A percentile compares a stretch with the other conserved stretches of the same genome.
Evolutionary conservation across 441 rosid species (phyloP).

Genomic region (Sinapis alba): DNA sequence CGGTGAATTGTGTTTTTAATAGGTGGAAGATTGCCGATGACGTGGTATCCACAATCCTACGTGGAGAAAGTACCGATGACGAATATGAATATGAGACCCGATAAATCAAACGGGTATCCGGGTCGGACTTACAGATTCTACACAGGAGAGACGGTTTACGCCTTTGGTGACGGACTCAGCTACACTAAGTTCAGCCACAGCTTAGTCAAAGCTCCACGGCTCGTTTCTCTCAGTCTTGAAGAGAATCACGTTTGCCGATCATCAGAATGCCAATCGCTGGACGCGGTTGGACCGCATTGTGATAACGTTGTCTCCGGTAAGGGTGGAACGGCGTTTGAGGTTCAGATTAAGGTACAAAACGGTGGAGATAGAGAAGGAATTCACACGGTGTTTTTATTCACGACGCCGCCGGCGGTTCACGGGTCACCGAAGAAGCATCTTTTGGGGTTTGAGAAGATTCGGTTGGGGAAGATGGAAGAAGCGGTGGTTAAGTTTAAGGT

Average conservation of each 20-base stretch:
- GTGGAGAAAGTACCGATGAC: conserved; percentile 87
- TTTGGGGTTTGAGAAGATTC: conserved; percentile 74
- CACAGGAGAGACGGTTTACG: conserved; percentile 72
- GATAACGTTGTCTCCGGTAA: conserved; percentile 24
- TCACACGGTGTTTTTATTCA: conserved; percentile 78
- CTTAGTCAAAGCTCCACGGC: conserved; percentile 53
- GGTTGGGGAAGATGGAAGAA: conserved; percentile 44
- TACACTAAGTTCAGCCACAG: conserved; percentile 53
- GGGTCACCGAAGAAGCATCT: conserved; percentile 74
- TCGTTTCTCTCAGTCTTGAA: conserved; percentile 50
- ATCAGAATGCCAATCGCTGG: conserved; percentile 59
- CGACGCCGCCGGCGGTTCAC: conserved; percentile 74
- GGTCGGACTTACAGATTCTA: conserved; percentile 89
- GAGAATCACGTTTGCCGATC: conserved; percentile 58
- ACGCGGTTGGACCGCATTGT: conserved; percentile 50
- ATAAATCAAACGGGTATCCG: conserved; percentile 74
- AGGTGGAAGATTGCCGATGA: conserved; percentile 94
- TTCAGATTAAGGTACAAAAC: conserved; percentile 58
- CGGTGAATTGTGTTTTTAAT: not conserved
- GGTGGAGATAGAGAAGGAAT: conserved; percentile 51
- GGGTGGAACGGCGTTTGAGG: conserved; percentile 39
- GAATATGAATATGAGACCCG: conserved; percentile 95
- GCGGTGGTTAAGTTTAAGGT: conserved; percentile 57
- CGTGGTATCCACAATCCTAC: conserved; percentile 92
- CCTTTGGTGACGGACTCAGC: conserved; percentile 86